Evolutionary conservation across 768 basidiomycete species (phyloP).

Genomic region (Tubosaeta sp.): DNA sequence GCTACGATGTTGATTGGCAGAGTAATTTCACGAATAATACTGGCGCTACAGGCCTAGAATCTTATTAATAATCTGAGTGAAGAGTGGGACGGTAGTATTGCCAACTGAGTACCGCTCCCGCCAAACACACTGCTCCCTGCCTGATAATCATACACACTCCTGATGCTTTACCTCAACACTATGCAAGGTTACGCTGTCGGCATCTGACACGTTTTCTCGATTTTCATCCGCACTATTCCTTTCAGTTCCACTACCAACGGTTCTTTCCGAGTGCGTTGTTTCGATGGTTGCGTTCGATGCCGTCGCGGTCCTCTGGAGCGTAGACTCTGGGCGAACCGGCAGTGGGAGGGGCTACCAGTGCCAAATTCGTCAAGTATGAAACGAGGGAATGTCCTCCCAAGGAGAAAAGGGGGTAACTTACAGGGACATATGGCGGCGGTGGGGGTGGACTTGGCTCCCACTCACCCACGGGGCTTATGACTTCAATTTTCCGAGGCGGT

Average conservation of each 20-base stretch:
- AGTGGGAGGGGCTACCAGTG: not conserved
- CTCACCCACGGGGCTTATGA: not conserved
- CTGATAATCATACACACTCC: no score
- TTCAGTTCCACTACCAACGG: not conserved
- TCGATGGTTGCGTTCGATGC: not conserved
- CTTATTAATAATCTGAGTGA: no score
- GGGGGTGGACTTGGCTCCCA: not conserved
- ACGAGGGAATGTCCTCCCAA: not conserved
- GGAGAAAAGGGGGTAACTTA: not conserved
- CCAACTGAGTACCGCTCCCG: no score
- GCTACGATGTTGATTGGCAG: no score
- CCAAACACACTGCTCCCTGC: no score
- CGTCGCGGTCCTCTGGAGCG: not conserved
- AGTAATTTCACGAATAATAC: no score
- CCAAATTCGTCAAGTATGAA: not conserved
- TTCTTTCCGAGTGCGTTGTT: not conserved
- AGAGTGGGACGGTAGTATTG: no score
- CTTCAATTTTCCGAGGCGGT: not conserved
- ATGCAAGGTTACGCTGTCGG: not conserved
- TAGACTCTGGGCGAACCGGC: not conserved
- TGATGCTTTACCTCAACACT: no score
- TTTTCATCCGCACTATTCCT: not conserved
- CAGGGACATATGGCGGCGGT: not conserved
- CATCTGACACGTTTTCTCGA: not conserved
- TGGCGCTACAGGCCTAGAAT: no score